A percentile compares a stretch with the other conserved stretches of the same genome.
Conservation (phyloP, 495 filamentous ascomycete species). For the Tuber brumale region DNA sequence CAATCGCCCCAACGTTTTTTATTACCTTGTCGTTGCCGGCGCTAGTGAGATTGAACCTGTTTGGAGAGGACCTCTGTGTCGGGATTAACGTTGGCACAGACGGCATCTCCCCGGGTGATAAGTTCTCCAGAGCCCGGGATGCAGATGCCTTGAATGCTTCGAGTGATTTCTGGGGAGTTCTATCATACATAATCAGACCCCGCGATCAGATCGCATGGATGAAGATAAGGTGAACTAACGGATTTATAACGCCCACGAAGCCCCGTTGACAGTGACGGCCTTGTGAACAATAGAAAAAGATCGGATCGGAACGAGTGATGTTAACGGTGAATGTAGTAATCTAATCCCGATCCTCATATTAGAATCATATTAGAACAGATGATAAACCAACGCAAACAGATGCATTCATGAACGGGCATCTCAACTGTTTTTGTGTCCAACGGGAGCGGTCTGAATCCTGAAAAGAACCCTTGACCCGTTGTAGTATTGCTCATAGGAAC, state of each 20-base stretch:
- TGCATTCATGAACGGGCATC: constrained; percentile 6
- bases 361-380: constrained; percentile 10
- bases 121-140: constrained; percentile 12
- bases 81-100: background rate
- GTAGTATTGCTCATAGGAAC: constrained; percentile 43
- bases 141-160: constrained; percentile 19
- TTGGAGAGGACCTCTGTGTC: background rate
- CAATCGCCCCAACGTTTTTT: constrained; percentile 22
- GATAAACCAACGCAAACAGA: background rate
- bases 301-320: constrained; percentile 46
- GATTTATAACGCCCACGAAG: constrained; percentile 50
- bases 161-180: constrained; percentile 21
- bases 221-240: constrained; percentile 14
- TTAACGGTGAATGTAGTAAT: constrained; percentile 46
- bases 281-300: constrained; percentile 51
- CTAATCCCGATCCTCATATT: constrained; percentile 5
- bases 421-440: constrained; percentile 34
- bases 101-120: constrained; percentile 25
- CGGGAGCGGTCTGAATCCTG: constrained; percentile 54
- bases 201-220: background rate
- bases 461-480: constrained; percentile 56
- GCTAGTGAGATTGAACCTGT: background rate
- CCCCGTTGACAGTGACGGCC: constrained; percentile 48
- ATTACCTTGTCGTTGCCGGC: constrained; percentile 4
- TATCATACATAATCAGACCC: background rate